These are phyloP conservation scores for Alisma plantagoaquatica DNA, from an alignment of 106 monocot genomes.

Conservation along the genomic window DNA sequence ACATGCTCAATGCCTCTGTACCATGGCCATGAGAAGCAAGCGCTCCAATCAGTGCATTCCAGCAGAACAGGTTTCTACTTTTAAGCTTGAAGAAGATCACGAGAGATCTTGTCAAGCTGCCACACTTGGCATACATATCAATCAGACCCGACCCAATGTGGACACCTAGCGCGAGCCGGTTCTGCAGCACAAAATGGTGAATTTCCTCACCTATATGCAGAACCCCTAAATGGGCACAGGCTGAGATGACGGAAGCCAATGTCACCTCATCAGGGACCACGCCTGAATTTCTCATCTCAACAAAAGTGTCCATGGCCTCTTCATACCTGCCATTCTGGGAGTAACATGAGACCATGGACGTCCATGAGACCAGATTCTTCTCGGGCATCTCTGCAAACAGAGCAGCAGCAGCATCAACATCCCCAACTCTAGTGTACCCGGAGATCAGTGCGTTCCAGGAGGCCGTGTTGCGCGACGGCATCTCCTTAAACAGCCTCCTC, in stretches of 20 bases:
- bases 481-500: conserved; percentile 21
- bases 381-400: conserved; percentile 43
- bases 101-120: conserved; percentile 33
- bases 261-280: conserved; percentile 49
- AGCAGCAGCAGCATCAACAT: conserved; percentile 21
- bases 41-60: conserved; percentile 40
- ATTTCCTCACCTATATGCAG: conserved; percentile 33
- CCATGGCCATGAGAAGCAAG: conserved; percentile 38
- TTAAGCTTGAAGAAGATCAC: conserved; percentile 24
- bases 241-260: conserved; percentile 27
- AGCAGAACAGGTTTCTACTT: conserved; percentile 36
- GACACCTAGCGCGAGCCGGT: conserved; percentile 14
- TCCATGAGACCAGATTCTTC: conserved; percentile 48
- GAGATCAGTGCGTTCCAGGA: conserved; percentile 50
- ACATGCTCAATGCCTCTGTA: conserved; percentile 28
- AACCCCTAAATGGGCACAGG: conserved; percentile 39
- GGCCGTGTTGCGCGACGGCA: conserved; percentile 23
- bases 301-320: conserved; percentile 24
- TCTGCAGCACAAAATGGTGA: conserved; percentile 30
- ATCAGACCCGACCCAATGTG: conserved; percentile 38
- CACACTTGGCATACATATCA: conserved; percentile 74
- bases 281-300: conserved; percentile 16
- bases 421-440: conserved; percentile 27
- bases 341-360: conserved; percentile 43
- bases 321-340: conserved; percentile 9